phyloP scores from a whole-genome alignment of 139 green algal species.

The Nannochloris sp. region DNA sequence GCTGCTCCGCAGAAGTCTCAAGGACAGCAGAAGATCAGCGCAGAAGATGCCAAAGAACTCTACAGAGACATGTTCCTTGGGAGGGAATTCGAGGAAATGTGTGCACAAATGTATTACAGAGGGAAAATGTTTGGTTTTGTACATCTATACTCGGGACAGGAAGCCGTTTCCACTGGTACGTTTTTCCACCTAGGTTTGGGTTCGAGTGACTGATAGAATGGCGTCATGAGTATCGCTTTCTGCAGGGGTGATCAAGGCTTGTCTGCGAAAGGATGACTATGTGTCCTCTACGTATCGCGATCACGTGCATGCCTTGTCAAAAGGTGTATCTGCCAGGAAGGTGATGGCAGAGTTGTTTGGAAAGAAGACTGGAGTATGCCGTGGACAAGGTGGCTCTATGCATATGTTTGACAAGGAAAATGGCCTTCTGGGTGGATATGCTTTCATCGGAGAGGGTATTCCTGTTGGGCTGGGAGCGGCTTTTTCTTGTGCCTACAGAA shows the following conservation, averaged over 20 bases:
- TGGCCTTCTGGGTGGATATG: conserved; percentile 89
- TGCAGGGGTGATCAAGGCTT: conserved; percentile 40
- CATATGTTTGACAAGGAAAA: conserved; percentile 93
- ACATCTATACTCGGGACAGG: conserved; percentile 93
- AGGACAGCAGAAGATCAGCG: conserved; percentile 31
- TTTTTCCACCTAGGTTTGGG: background rate
- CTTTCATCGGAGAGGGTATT: conserved; percentile 98
- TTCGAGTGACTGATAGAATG: background rate
- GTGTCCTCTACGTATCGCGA: conserved; percentile 96
- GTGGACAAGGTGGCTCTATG: conserved; percentile 94
- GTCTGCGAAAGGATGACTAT: conserved; percentile 74
- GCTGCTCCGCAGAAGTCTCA: conserved; percentile 13
- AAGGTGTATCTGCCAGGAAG: conserved; percentile 68
- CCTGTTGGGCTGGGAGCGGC: conserved; percentile 88
- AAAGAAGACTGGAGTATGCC: conserved; percentile 93
- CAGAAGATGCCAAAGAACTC: conserved; percentile 66
- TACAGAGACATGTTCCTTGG: conserved; percentile 90
- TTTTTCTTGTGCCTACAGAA: conserved; percentile 80
- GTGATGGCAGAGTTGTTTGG: conserved; percentile 99
- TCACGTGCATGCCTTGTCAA: conserved; percentile 94
- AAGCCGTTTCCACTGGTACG: conserved; percentile 74
- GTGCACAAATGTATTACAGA: conserved; percentile 97
- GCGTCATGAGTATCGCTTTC: too few species aligned
- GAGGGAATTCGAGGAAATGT: conserved; percentile 97
- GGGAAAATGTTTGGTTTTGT: conserved; percentile 91